Percentiles rank a stretch among this genome's conserved stretches.
Evolutionary conservation across 1,139 yeast species (phyloP).

Genomic region (Cylindricascospora bacillispora): DNA sequence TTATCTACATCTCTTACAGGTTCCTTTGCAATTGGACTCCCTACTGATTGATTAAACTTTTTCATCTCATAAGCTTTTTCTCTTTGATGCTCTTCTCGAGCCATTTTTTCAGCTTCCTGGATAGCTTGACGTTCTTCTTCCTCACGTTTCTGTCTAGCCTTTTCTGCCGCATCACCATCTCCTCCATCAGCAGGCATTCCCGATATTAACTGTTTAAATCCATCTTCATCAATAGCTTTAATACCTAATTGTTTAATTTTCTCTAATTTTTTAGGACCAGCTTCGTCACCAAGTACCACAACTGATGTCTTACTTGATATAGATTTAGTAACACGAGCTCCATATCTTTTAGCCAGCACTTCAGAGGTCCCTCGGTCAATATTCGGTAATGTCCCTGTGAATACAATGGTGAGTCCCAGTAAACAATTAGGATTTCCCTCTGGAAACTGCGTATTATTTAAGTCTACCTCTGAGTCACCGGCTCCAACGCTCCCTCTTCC

Average conservation of each 20-base stretch:
- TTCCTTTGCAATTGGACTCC: slow-evolving; percentile 12
- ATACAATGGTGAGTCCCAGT: slow-evolving; percentile 79
- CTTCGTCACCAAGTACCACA: slow-evolving; percentile 89
- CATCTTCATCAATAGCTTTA: slow-evolving; percentile 79
- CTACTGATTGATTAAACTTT: slow-evolving; percentile 18
- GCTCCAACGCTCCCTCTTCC: slow-evolving; percentile 10
- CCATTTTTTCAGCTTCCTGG: slow-evolving; percentile 39
- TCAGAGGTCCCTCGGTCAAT: slow-evolving; percentile 70
- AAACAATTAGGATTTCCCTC: slow-evolving; percentile 75
- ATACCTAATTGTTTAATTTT: slow-evolving; percentile 61
- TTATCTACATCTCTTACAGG: slow-evolving; percentile 33
- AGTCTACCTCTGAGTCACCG: slow-evolving; percentile 7
- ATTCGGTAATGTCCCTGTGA: slow-evolving; percentile 80
- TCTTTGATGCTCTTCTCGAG: slow-evolving; percentile 27
- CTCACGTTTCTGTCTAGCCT: slow-evolving; percentile 56
- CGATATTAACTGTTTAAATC: slow-evolving; percentile 59
- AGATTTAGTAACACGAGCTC: slow-evolving; percentile 87
- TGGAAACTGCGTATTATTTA: no score
- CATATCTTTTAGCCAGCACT: slow-evolving; percentile 66
- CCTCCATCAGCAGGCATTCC: slow-evolving; percentile 95
- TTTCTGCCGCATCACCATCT: slow-evolving; percentile 58
- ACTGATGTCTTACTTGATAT: slow-evolving; percentile 77
- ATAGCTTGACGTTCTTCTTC: slow-evolving; percentile 46
- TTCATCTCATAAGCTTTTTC: slow-evolving; percentile 1
- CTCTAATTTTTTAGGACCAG: slow-evolving; percentile 90